phyloP scores from a whole-genome alignment of 2,329 filamentous ascomycete genomes.

The Diatrype stigma region DNA sequence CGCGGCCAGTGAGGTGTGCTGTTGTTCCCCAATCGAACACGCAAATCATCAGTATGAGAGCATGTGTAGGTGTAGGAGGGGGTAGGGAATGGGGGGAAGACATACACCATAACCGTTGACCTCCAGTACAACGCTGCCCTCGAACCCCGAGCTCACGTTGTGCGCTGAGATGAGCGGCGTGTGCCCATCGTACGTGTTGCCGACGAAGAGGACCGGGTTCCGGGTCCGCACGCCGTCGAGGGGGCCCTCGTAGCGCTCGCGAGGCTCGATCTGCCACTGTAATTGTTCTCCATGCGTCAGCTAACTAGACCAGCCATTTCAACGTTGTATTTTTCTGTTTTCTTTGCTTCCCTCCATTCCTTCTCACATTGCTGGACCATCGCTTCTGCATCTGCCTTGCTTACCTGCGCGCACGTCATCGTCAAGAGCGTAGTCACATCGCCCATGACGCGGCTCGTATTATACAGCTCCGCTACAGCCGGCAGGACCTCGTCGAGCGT shows the following conservation, averaged over 20 bases:
- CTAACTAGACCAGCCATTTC: too few species aligned
- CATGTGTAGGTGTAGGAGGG: neutral
- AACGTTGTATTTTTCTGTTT: too few species aligned
- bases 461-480: slow-evolving; percentile 7
- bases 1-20: slow-evolving; percentile 19
- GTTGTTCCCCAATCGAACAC: too few species aligned
- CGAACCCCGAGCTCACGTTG: slow-evolving; percentile 23
- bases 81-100: neutral
- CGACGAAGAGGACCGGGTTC: slow-evolving; percentile 24
- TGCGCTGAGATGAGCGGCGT: slow-evolving; percentile 26
- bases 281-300: too few species aligned
- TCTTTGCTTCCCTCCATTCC: too few species aligned
- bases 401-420: slow-evolving; percentile 18
- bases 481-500: slow-evolving; percentile 3
- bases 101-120: slow-evolving; percentile 20
- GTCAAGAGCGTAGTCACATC: slow-evolving; percentile 8
- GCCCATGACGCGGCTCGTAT: slow-evolving; percentile 15
- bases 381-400: too few species aligned
- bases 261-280: slow-evolving; percentile 22
- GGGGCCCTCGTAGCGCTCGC: slow-evolving; percentile 17
- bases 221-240: slow-evolving; percentile 20
- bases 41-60: too few species aligned
- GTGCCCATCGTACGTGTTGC: slow-evolving; percentile 25
- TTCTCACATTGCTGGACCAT: too few species aligned
- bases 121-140: slow-evolving; percentile 24